Base-by-base conservation (phyloP, 2,329 filamentous ascomycete species). In the Dothistroma septosporum region DNA sequence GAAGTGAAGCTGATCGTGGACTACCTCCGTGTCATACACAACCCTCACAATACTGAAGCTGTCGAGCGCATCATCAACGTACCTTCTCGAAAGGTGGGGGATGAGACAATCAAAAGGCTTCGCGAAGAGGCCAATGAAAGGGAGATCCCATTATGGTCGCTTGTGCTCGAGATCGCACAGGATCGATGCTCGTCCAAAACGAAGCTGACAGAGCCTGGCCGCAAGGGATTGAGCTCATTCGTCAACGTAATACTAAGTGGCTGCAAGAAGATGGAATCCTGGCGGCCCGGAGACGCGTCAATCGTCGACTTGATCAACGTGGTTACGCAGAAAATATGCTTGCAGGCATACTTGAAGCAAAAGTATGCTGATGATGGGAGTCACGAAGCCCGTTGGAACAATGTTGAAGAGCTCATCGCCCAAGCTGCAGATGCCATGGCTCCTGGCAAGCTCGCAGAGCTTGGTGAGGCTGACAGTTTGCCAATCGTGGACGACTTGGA, bases 1-100 rank as follows among this genome's bases (percentile, higher is more conserved):
- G 93, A 99, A 73, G 88, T 97, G 71, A 95, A 94, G 74, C 82
- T 91, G 7, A 74, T 97, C 0, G 76, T 97, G 4, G 92, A 97
- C 72, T 97, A 99, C 72, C 80, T 97, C 14, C 85, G 92, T 33
- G 88, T 95, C 3, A 86, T 97, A 33, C 85, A 90, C 69, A 89
- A 95, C 64, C 90, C 92, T 1, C 83, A 90, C 50, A 92, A 95
- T 72, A 96, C 92, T 68, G 92, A 97, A 71, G 91, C 91, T 0
- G 77, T 97, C 0, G 84, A 88, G 4, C 85, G 91, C 33, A 86
- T 97, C 59, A 87, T 97, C 71, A 97, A 97, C 70, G 83, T 88
- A 0, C 94, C 93, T 0, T 83, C 88, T 31, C 84, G 93, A 57
- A 88, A 89, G 31, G 85, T 97, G 55, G 93, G 94, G 11, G 90